These are phyloP conservation scores for Yamadazyma kitorensis DNA, from an alignment of 805 yeast species.

Conservation along the genomic window DNA sequence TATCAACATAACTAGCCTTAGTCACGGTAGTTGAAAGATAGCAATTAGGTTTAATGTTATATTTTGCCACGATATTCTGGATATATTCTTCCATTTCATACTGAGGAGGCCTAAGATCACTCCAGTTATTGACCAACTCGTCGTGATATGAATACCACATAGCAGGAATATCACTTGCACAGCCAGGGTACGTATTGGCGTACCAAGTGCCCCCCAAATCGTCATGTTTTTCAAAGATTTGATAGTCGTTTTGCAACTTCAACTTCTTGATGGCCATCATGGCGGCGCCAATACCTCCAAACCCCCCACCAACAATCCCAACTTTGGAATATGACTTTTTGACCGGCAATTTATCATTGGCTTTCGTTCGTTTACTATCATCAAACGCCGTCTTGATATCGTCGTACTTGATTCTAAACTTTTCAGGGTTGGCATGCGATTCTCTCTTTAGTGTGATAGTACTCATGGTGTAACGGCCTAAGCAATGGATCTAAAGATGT, in stretches of 20 bases:
- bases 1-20: constrained; percentile 21
- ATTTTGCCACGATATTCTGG: constrained; percentile 27
- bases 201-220: constrained; percentile 45
- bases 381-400: constrained; percentile 28
- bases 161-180: constrained; percentile 45
- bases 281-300: constrained; percentile 36
- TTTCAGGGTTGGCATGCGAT: constrained; percentile 31
- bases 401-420: constrained; percentile 26
- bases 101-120: constrained; percentile 39
- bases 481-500: no score
- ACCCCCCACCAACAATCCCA: constrained; percentile 41
- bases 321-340: constrained; percentile 25
- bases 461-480: no score
- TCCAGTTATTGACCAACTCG: constrained; percentile 36
- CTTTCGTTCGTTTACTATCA: constrained; percentile 16
- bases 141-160: constrained; percentile 36
- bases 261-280: constrained; percentile 23
- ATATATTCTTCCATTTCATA: constrained; percentile 42
- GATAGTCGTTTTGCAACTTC: constrained; percentile 25
- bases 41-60: constrained; percentile 21
- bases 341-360: constrained; percentile 18
- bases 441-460: constrained; percentile 24
- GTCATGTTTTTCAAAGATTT: constrained; percentile 37
- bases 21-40: constrained; percentile 22
- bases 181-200: constrained; percentile 44